phyloP scores from a whole-genome alignment of 495 filamentous ascomycete species.

The Tetracladium marchalianum region DNA sequence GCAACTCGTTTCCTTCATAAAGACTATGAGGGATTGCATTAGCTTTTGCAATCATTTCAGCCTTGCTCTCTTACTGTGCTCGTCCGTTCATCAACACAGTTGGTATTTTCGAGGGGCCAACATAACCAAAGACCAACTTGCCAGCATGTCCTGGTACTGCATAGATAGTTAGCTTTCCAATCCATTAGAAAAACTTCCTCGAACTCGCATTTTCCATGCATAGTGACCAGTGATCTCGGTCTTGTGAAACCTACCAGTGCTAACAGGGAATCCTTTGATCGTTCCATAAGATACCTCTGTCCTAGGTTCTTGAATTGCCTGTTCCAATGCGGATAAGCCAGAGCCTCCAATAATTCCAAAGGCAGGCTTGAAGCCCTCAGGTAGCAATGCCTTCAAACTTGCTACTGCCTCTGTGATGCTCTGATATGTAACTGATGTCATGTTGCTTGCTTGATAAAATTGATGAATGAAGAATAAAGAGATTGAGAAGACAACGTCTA shows the following conservation, averaged over 20 bases:
- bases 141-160: slow-evolving; percentile 63
- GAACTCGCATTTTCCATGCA: not conserved
- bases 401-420: slow-evolving; percentile 30
- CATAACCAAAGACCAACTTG: slow-evolving; percentile 59
- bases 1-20: slow-evolving; percentile 67
- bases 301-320: slow-evolving; percentile 44
- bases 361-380: slow-evolving; percentile 39
- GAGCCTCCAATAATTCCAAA: slow-evolving; percentile 69
- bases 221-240: not conserved
- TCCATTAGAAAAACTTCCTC: not conserved
- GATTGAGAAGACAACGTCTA: no score
- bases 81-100: slow-evolving; percentile 66
- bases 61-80: slow-evolving; percentile 48
- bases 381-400: slow-evolving; percentile 31
- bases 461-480: no score
- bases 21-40: slow-evolving; percentile 37
- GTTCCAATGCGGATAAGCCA: slow-evolving; percentile 57
- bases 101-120: slow-evolving; percentile 42
- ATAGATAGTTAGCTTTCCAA: not conserved
- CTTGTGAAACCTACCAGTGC: slow-evolving; percentile 44
- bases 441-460: no score
- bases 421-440: slow-evolving; percentile 17
- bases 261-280: slow-evolving; percentile 56
- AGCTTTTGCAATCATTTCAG: not conserved
- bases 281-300: slow-evolving; percentile 50